These are phyloP conservation scores for Marasmius oreades DNA, from an alignment of 1,284 basidiomycete genomes.

Conservation along the genomic window DNA sequence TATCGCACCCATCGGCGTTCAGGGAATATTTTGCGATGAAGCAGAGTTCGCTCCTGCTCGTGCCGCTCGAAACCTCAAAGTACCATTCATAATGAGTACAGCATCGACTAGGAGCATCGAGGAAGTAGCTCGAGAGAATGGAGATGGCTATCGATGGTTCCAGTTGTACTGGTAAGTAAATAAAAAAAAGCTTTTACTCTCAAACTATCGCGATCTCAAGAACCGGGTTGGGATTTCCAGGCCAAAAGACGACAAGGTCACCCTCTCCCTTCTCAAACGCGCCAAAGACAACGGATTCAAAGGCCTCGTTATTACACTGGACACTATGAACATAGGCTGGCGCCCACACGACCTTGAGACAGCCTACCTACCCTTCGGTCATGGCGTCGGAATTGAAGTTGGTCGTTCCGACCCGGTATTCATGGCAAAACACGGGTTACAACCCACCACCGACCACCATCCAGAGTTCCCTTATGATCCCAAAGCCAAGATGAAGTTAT, in stretches of 20 bases:
- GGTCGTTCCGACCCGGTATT: constrained; percentile 70
- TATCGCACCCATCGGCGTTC: constrained; percentile 74
- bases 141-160: constrained; percentile 65
- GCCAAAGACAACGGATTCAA: constrained; percentile 65
- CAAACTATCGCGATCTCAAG: neutral
- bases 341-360: constrained; percentile 60
- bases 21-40: constrained; percentile 63
- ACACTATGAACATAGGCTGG: constrained; percentile 67
- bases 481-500: constrained; percentile 33
- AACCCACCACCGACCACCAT: constrained; percentile 37
- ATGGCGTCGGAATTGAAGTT: constrained; percentile 57
- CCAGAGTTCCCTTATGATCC: constrained; percentile 60
- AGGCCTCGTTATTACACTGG: constrained; percentile 67
- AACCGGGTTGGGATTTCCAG: constrained; percentile 21
- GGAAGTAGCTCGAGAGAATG: constrained; percentile 65
- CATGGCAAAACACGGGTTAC: constrained; percentile 47
- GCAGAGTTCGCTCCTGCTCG: constrained; percentile 68
- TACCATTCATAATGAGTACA: constrained; percentile 74
- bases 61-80: constrained; percentile 58
- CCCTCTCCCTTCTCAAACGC: constrained; percentile 59
- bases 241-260: constrained; percentile 61
- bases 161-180: constrained; percentile 69
- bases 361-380: constrained; percentile 59
- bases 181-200: neutral
- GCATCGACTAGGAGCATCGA: constrained; percentile 71